Evolutionary conservation across 2,329 filamentous ascomycete genomes (phyloP).

Genomic region (Huntiella decipiens): DNA sequence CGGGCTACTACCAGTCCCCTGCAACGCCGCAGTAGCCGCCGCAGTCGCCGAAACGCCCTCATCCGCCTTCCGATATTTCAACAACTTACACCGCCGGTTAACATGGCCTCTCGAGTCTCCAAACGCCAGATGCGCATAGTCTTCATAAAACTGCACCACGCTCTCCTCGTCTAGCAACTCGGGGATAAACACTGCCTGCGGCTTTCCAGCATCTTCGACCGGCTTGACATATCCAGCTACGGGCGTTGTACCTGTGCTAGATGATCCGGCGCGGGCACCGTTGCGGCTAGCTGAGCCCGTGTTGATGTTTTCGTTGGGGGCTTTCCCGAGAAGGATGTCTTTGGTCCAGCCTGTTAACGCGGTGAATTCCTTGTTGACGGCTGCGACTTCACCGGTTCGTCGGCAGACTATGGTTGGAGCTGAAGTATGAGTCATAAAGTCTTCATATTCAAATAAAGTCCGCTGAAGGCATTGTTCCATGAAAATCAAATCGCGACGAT

Average conservation of each 20-base stretch:
- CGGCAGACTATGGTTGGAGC: constrained; percentile 85
- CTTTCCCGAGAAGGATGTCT: constrained; percentile 70
- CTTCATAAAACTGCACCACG: constrained; percentile 86
- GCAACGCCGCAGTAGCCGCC: background rate
- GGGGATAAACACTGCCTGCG: constrained; percentile 72
- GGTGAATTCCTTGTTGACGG: constrained; percentile 92
- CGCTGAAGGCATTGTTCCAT: constrained; percentile 97
- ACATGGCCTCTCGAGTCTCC: constrained; percentile 76
- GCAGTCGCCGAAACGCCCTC: constrained; percentile 10
- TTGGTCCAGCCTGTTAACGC: constrained; percentile 88
- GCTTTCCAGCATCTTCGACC: constrained; percentile 22
- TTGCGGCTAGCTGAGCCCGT: constrained; percentile 32
- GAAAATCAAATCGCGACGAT: constrained; percentile 76
- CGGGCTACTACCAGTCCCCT: background rate
- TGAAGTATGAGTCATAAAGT: constrained; percentile 72
- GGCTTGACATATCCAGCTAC: constrained; percentile 21
- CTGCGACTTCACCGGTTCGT: constrained; percentile 83
- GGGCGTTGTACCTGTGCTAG: constrained; percentile 29
- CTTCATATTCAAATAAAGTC: constrained; percentile 80
- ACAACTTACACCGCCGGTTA: constrained; percentile 62
- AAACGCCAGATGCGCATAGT: constrained; percentile 83
- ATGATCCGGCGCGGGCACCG: constrained; percentile 15
- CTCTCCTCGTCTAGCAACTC: constrained; percentile 87
- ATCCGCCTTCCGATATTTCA: constrained; percentile 55
- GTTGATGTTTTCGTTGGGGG: constrained; percentile 76